Conservation (phyloP, 495 filamentous ascomycete species). For the Corynascus novoguineensis region DNA sequence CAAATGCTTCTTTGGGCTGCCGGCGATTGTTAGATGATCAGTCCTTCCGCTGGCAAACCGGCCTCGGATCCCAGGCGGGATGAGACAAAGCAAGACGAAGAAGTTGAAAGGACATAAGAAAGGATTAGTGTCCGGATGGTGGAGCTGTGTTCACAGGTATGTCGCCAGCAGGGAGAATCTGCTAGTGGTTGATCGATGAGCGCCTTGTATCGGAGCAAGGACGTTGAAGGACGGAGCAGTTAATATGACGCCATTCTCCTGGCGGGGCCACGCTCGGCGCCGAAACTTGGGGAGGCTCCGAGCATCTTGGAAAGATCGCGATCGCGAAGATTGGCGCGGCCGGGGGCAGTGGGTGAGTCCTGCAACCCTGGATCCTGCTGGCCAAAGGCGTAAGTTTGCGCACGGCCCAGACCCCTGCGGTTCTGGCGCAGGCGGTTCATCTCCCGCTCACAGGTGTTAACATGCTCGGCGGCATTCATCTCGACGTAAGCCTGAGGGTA, state of each 20-base stretch:
- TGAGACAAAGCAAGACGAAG: neutral
- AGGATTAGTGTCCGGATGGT: slow-evolving; percentile 2
- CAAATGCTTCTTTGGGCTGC: slow-evolving; percentile 18
- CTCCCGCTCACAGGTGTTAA: slow-evolving; percentile 85
- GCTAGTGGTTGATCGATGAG: neutral
- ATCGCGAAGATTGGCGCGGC: slow-evolving; percentile 41
- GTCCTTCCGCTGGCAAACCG: slow-evolving; percentile 18
- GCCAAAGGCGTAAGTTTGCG: slow-evolving; percentile 90
- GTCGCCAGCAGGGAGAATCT: neutral
- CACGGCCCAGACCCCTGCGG: slow-evolving; percentile 74
- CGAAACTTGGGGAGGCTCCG: slow-evolving; percentile 48
- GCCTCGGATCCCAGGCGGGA: slow-evolving; percentile 1
- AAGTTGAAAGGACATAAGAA: slow-evolving; percentile 9
- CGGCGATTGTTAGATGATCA: slow-evolving; percentile 22
- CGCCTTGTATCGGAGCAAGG: neutral
- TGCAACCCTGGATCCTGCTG: slow-evolving; percentile 60
- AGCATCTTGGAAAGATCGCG: slow-evolving; percentile 48
- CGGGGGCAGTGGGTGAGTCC: slow-evolving; percentile 71
- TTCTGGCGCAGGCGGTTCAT: slow-evolving; percentile 77
- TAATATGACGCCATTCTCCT: slow-evolving; percentile 72
- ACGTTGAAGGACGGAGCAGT: slow-evolving; percentile 5
- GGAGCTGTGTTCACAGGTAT: slow-evolving; percentile 2
- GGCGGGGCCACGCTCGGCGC: slow-evolving; percentile 49
- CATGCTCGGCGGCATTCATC: slow-evolving; percentile 87
- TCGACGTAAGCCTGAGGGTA: slow-evolving; percentile 92